Evolutionary conservation across 2,329 filamentous ascomycete genomes (phyloP).

Genomic region (Rhynchosporium secalis): DNA sequence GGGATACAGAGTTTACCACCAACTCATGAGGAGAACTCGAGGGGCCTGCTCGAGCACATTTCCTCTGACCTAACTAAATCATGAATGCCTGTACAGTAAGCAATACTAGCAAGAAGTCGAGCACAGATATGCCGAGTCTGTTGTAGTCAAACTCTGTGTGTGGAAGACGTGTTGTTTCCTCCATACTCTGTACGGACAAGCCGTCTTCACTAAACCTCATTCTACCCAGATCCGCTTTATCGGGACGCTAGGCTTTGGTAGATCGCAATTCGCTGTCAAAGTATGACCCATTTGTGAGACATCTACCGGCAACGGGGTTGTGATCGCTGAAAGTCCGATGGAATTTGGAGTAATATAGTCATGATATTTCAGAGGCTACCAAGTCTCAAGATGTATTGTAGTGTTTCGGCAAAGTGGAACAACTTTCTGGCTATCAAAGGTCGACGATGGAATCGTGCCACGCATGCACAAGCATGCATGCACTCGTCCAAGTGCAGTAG

Average conservation of each 20-base stretch:
- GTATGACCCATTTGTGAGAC: slow-evolving; percentile 3
- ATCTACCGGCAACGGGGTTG: neutral
- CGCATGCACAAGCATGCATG: slow-evolving; percentile 15
- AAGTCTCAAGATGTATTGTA: neutral
- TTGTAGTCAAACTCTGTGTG: neutral
- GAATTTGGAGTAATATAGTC: neutral
- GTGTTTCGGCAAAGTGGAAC: slow-evolving; percentile 4
- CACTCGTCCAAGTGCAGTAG: slow-evolving; percentile 23
- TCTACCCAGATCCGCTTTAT: slow-evolving; percentile 11
- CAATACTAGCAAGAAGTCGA: neutral
- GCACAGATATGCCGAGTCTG: slow-evolving; percentile 19
- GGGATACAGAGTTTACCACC: neutral
- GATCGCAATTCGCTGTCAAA: slow-evolving; percentile 9
- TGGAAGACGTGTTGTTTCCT: slow-evolving; percentile 3
- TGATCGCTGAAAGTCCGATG: neutral
- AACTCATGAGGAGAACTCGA: neutral
- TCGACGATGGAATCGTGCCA: slow-evolving; percentile 19
- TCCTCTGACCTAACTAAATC: too few species aligned
- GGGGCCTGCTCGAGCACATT: neutral
- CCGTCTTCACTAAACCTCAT: slow-evolving; percentile 8
- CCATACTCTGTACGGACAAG: neutral
- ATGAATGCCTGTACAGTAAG: too few species aligned
- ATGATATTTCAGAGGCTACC: too few species aligned
- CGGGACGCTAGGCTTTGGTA: slow-evolving; percentile 2
- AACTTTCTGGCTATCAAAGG: neutral